phyloP scores from a whole-genome alignment of 441 rosid species.

The Gossypium gossypioides region DNA sequence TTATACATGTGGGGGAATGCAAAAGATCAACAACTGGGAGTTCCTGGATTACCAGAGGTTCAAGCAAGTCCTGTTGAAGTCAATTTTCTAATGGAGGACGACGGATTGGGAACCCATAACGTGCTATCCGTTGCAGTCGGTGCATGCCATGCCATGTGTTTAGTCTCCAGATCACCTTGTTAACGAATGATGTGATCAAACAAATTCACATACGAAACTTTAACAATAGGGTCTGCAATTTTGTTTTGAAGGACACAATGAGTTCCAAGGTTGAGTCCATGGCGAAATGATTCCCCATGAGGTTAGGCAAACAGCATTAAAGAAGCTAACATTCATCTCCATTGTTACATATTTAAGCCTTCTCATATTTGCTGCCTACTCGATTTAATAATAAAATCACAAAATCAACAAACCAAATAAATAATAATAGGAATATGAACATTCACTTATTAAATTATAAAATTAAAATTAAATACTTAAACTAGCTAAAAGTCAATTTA shows the following conservation, averaged over 20 bases:
- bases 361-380: background rate
- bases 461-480: too few relatives aligned
- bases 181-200: slow-evolving; percentile 4
- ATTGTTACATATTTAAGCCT: background rate
- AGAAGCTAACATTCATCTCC: background rate
- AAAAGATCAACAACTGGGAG: slow-evolving; percentile 77
- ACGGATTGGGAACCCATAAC: slow-evolving; percentile 36
- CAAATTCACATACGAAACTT: background rate
- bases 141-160: slow-evolving; percentile 80
- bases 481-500: too few relatives aligned
- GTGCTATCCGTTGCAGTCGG: slow-evolving; percentile 67
- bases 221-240: background rate
- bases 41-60: slow-evolving; percentile 68
- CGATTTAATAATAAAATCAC: too few relatives aligned
- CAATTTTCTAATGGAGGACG: slow-evolving; percentile 61
- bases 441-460: too few relatives aligned
- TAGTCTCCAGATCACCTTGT: slow-evolving; percentile 46
- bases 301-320: background rate
- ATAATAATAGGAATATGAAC: too few relatives aligned
- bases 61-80: slow-evolving; percentile 63
- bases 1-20: slow-evolving; percentile 92
- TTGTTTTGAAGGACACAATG: background rate
- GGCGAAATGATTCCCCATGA: background rate
- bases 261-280: background rate
- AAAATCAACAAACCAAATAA: too few relatives aligned